Conservation (phyloP, 129 eudicot species). For the carrot (Daucus carota) region DH1_v3.0 NC_030387.2:437501-438000, state of each 20-base stretch:
- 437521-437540: not conserved
- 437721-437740: not conserved
- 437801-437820: constrained; percentile 17
- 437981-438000: too few relatives aligned
- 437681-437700: too few relatives aligned
- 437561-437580: not conserved
- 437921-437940: not conserved
- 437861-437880: constrained; percentile 12
- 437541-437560: not conserved
- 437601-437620: not conserved
- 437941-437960: not conserved
- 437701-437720: not conserved
- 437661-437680: not conserved
- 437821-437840: constrained; percentile 13
- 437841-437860: constrained; percentile 1
- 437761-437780: not conserved
- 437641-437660: not conserved
- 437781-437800: constrained; percentile 2
- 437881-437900: not conserved
- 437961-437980: not conserved
- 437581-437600: not conserved
- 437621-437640: not conserved
- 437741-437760: not conserved
- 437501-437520: not conserved
- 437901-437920: not conserved